Conservation (phyloP, 495 filamentous ascomycete genomes). For the Penicillium waksmanii region DNA sequence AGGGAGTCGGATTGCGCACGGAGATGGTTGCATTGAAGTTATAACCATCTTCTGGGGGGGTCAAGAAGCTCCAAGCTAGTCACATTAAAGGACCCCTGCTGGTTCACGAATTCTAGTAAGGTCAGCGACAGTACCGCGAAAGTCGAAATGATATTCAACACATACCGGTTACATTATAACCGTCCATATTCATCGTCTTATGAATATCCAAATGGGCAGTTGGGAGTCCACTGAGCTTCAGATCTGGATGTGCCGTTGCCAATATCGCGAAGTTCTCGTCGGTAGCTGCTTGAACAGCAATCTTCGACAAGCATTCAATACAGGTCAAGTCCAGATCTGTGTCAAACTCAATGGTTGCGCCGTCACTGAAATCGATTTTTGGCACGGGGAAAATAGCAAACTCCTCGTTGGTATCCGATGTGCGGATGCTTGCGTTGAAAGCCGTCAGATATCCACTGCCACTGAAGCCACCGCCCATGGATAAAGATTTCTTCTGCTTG, state of each 20-base stretch:
- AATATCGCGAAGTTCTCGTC: conserved; percentile 29
- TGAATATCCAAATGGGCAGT: conserved; percentile 36
- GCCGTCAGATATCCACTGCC: conserved; percentile 32
- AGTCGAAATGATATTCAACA: neutral
- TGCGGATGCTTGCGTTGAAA: conserved; percentile 31
- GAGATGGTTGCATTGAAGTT: conserved; percentile 38
- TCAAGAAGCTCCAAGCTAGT: conserved; percentile 29
- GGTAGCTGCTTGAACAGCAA: conserved; percentile 27
- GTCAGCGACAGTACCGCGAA: neutral
- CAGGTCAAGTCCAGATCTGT: conserved; percentile 35
- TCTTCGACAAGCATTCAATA: conserved; percentile 30
- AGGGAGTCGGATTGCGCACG: conserved; percentile 29
- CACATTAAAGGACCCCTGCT: conserved; percentile 30
- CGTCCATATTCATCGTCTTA: conserved; percentile 33
- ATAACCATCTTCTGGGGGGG: conserved; percentile 26
- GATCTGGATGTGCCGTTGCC: conserved; percentile 26
- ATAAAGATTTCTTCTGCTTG: conserved; percentile 21
- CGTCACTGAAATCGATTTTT: conserved; percentile 23
- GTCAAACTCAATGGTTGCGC: conserved; percentile 26
- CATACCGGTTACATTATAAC: conserved; percentile 32
- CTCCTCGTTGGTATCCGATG: conserved; percentile 17
- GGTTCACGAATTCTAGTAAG: conserved; percentile 28
- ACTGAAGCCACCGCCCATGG: conserved; percentile 29
- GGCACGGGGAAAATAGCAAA: conserved; percentile 32
- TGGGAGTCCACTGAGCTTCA: conserved; percentile 29